Conservation (phyloP, 495 filamentous ascomycete species). For the Massariosphaeria phaeospora region DNA sequence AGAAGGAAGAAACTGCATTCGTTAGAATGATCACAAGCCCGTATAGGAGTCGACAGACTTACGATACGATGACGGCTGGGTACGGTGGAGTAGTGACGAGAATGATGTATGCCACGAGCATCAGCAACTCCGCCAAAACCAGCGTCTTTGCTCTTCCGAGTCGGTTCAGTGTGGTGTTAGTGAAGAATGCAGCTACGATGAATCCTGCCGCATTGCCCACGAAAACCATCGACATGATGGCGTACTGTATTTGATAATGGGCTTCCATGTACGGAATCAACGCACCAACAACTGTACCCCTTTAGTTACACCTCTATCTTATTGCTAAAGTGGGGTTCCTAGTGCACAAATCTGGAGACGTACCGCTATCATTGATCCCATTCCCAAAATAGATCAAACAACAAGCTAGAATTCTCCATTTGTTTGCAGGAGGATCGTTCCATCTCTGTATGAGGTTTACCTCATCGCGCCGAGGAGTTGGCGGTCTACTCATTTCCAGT, state of each 20-base stretch:
- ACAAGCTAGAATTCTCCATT: constrained; percentile 40
- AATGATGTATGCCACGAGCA: constrained; percentile 56
- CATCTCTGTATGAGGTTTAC: constrained; percentile 48
- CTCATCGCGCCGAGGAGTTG: constrained; percentile 42
- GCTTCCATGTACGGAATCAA: constrained; percentile 72
- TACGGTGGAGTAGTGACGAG: constrained; percentile 65
- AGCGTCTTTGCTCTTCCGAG: constrained; percentile 62
- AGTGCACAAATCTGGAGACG: constrained; percentile 50
- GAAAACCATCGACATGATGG: constrained; percentile 73
- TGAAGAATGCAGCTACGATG: constrained; percentile 63
- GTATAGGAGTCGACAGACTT: neutral
- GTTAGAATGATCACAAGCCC: constrained; percentile 37
- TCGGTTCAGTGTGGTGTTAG: constrained; percentile 50
- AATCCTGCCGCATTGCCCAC: constrained; percentile 74
- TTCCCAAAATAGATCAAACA: constrained; percentile 44
- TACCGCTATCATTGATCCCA: constrained; percentile 47
- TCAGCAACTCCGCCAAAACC: constrained; percentile 48
- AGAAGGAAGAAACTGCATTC: constrained; percentile 48
- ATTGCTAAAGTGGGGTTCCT: neutral
- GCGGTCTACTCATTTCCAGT: constrained; percentile 51
- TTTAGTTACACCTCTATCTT: constrained; percentile 14
- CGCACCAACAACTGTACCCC: constrained; percentile 54
- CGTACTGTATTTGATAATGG: constrained; percentile 66
- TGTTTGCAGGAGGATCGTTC: constrained; percentile 52
- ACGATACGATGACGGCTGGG: constrained; percentile 55